Conservation (phyloP, 441 rosid species). For the Rhodomyrtus psidioides region DNA sequence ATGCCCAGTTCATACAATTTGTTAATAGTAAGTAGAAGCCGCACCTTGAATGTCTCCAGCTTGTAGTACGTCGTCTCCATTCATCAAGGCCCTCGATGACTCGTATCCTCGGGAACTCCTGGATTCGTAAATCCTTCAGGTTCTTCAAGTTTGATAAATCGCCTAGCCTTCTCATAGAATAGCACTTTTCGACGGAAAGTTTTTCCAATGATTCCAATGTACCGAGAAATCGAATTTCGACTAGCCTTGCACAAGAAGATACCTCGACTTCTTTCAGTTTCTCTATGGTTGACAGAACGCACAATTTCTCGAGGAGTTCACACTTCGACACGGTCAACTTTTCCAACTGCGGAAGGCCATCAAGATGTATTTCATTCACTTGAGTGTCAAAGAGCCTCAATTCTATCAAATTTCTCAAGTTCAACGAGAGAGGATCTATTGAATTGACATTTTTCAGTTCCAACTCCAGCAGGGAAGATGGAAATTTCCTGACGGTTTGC, state of each 20-base stretch:
- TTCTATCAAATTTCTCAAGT: not conserved
- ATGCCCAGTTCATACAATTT: not conserved
- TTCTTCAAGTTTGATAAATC: not conserved
- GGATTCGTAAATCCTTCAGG: not conserved
- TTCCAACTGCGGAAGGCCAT: not conserved
- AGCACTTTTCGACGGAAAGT: not conserved
- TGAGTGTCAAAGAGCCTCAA: not conserved
- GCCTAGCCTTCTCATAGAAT: not conserved
- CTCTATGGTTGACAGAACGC: not conserved
- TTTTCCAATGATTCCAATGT: not conserved
- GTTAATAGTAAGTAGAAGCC: not conserved
- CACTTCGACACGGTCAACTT: accelerated
- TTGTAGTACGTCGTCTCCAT: not conserved
- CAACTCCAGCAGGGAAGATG: not conserved
- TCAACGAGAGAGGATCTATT: not conserved
- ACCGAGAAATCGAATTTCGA: not conserved
- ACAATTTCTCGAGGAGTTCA: not conserved
- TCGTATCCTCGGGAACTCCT: not conserved
- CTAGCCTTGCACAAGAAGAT: not conserved
- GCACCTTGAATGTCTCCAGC: not conserved
- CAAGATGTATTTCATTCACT: not conserved
- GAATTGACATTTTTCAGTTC: not conserved
- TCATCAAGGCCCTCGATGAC: not conserved
- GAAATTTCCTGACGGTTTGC: not conserved
- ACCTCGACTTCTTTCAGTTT: not conserved